Conservation (phyloP, 176 grass and related monocot species). For the Pharus latifolius region DNA sequence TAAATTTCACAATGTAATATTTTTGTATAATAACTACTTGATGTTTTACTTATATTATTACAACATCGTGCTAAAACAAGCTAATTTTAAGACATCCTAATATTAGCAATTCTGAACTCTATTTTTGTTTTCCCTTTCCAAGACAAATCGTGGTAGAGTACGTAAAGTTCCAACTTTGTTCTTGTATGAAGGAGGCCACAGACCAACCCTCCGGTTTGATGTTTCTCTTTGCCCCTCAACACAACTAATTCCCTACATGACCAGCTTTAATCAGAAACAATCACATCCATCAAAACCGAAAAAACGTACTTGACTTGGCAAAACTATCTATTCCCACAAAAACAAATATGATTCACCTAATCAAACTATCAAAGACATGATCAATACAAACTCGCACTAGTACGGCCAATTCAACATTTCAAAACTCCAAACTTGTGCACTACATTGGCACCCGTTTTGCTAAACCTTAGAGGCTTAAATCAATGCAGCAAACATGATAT, state of each 20-base stretch:
- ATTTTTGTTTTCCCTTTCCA: neutral
- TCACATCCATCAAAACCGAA: neutral
- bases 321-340: neutral
- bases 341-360: neutral
- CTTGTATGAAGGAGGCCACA: constrained; percentile 10
- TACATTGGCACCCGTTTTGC: neutral
- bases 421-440: neutral
- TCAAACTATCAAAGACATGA: neutral
- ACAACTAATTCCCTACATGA: neutral
- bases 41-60: neutral
- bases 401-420: neutral
- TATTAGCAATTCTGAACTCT: neutral
- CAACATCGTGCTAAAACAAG: neutral
- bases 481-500: neutral
- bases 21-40: neutral
- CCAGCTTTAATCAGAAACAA: neutral
- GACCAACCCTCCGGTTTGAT: neutral
- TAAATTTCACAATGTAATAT: neutral
- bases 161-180: neutral
- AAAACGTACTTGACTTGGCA: neutral
- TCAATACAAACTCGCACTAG: neutral
- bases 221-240: neutral
- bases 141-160: neutral
- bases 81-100: neutral
- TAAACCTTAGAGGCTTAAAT: neutral